Conservation (phyloP, 106 monocot species). For the Dioscorea dumetorum region DNA sequence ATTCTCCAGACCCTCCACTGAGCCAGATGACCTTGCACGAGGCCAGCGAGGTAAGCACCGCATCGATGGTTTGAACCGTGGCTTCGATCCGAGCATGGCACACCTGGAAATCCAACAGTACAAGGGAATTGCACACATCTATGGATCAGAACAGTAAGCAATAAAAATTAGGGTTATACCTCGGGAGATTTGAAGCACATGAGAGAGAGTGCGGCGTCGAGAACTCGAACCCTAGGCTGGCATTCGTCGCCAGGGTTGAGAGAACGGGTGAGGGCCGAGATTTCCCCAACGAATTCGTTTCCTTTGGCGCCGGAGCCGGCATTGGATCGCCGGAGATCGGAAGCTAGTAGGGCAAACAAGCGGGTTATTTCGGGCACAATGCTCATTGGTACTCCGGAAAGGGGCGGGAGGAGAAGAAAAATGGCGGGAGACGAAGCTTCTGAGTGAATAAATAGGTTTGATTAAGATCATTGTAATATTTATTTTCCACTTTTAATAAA, state of each 20-base stretch:
- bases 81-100: conserved; percentile 30
- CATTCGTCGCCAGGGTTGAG: conserved; percentile 29
- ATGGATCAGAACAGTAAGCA: background rate
- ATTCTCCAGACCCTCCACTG: conserved; percentile 5
- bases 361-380: conserved; percentile 16
- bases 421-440: background rate
- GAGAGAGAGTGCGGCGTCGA: conserved; percentile 68
- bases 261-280: conserved; percentile 52
- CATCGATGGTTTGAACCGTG: conserved; percentile 32
- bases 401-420: background rate
- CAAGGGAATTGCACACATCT: background rate
- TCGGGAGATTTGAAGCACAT: conserved; percentile 67
- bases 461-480: no score
- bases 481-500: no score
- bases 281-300: background rate
- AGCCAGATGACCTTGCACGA: conserved; percentile 31
- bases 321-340: conserved; percentile 6
- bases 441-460: no score
- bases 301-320: background rate
- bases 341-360: conserved; percentile 36
- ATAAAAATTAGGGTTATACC: conserved; percentile 10
- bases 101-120: conserved; percentile 16
- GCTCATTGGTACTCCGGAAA: background rate
- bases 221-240: conserved; percentile 40
- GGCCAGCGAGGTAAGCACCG: conserved; percentile 43